Base-by-base conservation (phyloP, 441 rosid genomes). In the Eruca vesicaria region DNA sequence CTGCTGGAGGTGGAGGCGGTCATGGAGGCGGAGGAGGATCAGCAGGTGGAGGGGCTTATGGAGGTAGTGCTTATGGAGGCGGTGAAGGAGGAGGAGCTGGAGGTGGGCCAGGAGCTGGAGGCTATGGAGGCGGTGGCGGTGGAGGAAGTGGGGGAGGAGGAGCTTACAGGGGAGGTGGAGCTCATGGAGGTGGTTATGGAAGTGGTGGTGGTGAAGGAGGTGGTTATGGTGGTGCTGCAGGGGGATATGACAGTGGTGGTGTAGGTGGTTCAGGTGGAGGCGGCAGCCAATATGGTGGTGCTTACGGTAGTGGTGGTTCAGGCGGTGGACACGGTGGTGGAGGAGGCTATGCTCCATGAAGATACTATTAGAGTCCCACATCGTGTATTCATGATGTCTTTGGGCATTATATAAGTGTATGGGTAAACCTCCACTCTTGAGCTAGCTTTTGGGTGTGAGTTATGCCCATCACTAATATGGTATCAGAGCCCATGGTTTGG, bases 91-190 rank as follows among this genome's bases (percentile, higher is more conserved):
- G 80, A 50, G 88, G 88, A 41, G 72, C 67, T 36, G 82, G 85
- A 26, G 87, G 85, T 18, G 88, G 80, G 1, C 69, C 74, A 69
- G 80, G 86, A 58, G 83, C 84, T 2, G 80, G 84, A 33, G 86
- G 82, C 0, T 78, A 80, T 20, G 84, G 87, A 18, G 82, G 82
- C 12, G 82, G 79, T 43, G 89, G 86, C 1, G 85, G 75, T 6
- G 82, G 83, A n/a, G 89, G 89, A 21, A 82, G 75, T 43, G 82
- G 86, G 0, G 82, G 83, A 16, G 80, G 84, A 52, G 86, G 82
- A 15, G 79, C 75, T 36, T 68, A 67, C 10, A 64, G 73, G 1
- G 77, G 69, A 32, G 85, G 63, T 32, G 86, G 71, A 53, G 86
- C 82, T 9, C 75, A 79, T n/a, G n/a, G n/a, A n/a, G n/a, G n/a